Percentiles rank a stretch among this genome's conserved stretches.
phyloP scores from a whole-genome alignment of 768 basidiomycete genomes.

The Naganishia vaughanmartiniae region DNA sequence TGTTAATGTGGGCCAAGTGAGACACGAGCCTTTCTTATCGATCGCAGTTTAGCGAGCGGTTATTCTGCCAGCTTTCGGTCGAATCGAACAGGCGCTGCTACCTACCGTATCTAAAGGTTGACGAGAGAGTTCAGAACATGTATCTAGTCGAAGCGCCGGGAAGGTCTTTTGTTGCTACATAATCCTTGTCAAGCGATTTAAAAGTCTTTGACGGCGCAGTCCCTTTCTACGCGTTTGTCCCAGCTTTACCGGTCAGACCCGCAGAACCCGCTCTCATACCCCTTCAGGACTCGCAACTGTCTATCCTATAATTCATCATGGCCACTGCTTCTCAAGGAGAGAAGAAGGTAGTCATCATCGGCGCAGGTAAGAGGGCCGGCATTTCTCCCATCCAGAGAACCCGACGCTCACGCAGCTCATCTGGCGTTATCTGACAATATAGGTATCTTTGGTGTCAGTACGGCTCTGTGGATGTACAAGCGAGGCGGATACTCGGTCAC shows the following conservation, averaged over 20 bases:
- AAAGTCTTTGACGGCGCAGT: too few species aligned
- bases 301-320: neutral
- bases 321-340: neutral
- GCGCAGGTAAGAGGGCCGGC: constrained; percentile 58
- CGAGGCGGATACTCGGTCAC: constrained; percentile 67
- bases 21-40: constrained; percentile 24
- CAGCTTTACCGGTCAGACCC: too few species aligned
- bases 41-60: constrained; percentile 22
- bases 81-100: neutral
- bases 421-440: neutral
- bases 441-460: constrained; percentile 76
- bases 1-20: neutral
- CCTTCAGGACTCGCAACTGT: neutral
- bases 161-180: neutral
- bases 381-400: neutral
- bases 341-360: constrained; percentile 63
- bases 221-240: too few species aligned
- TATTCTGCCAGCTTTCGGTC: neutral
- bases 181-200: too few species aligned
- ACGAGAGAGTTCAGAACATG: neutral
- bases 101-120: neutral
- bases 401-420: neutral
- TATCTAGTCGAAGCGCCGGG: neutral
- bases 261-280: too few species aligned
- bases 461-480: constrained; percentile 71